Conservation (phyloP, 495 filamentous ascomycete genomes). For the Bacidia rubella region DNA sequence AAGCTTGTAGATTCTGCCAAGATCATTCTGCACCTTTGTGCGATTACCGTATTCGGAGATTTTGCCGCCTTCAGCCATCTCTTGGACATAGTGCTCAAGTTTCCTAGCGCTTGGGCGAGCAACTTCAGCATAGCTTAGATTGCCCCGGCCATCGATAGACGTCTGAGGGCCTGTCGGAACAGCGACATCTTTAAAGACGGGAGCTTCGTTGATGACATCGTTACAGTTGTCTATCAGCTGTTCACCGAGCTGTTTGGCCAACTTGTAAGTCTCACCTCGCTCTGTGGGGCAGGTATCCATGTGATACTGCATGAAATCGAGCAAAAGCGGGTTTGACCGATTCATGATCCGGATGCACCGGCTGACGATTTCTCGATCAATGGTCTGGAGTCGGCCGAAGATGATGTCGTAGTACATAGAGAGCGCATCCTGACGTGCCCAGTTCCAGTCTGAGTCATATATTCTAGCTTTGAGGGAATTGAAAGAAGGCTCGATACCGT, state of each 20-base stretch:
- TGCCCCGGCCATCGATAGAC: constrained; percentile 76
- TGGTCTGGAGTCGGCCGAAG: constrained; percentile 80
- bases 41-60: constrained; percentile 98
- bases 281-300: constrained; percentile 98
- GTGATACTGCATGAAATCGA: constrained; percentile 99
- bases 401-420: constrained; percentile 99
- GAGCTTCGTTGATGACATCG: constrained; percentile 67
- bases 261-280: constrained; percentile 89
- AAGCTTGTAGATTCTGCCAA: constrained; percentile 87
- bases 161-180: constrained; percentile 86
- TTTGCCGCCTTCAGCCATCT: constrained; percentile 97
- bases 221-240: constrained; percentile 96
- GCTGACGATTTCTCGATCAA: constrained; percentile 96
- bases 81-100: constrained; percentile 93
- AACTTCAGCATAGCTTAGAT: constrained; percentile 76
- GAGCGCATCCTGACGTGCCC: constrained; percentile 92
- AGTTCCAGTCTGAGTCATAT: constrained; percentile 99
- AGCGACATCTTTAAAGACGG: constrained; percentile 90
- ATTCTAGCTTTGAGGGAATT: constrained; percentile 84
- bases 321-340: constrained; percentile 81
- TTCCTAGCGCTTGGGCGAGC: constrained; percentile 87
- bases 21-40: constrained; percentile 92
- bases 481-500: constrained; percentile 89
- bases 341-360: constrained; percentile 99
- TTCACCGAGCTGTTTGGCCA: constrained; percentile 89